phyloP scores from a whole-genome alignment of 208 protist genomes.

The Acanthamoeba castellanii region DNA sequence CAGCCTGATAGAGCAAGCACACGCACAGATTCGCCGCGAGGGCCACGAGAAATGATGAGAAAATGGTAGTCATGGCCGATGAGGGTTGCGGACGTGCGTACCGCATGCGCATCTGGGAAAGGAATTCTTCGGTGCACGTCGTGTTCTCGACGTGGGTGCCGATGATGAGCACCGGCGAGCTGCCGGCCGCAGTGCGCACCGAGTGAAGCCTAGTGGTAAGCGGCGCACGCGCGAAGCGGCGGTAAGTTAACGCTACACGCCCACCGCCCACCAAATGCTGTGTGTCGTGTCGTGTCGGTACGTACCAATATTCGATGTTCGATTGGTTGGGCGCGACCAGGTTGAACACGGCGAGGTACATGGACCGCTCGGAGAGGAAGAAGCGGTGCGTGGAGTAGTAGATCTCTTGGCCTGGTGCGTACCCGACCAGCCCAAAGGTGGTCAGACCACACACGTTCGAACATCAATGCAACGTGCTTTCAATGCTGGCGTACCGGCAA shows the following conservation, averaged over 20 bases:
- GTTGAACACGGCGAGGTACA: constrained; percentile 60
- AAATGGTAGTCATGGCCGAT: too few relatives aligned
- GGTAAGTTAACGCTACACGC: too few relatives aligned
- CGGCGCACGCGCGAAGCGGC: too few relatives aligned
- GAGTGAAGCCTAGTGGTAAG: constrained; percentile 49
- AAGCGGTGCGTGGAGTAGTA: constrained; percentile 55
- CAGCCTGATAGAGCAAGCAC: not conserved
- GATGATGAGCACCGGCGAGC: constrained; percentile 41
- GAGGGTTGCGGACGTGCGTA: too few relatives aligned
- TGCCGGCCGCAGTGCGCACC: not conserved
- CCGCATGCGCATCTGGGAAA: not conserved
- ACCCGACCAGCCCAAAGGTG: too few relatives aligned
- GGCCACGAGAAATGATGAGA: too few relatives aligned
- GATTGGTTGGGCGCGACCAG: constrained; percentile 11
- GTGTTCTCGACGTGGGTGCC: constrained; percentile 36
- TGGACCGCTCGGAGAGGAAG: constrained; percentile 45
- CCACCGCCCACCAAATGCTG: too few relatives aligned
- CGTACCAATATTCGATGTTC: constrained; percentile 52
- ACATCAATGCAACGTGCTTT: too few relatives aligned
- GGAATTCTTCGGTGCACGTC: constrained; percentile 37
- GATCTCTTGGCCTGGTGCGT: constrained; percentile 70
- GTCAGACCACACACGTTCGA: too few relatives aligned
- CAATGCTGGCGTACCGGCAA: too few relatives aligned
- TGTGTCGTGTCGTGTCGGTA: too few relatives aligned
- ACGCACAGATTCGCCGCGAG: too few relatives aligned